These are phyloP conservation scores for Geranium rotundifolium DNA, from an alignment of 345 rosid genomes.

Conservation along the genomic window DNA sequence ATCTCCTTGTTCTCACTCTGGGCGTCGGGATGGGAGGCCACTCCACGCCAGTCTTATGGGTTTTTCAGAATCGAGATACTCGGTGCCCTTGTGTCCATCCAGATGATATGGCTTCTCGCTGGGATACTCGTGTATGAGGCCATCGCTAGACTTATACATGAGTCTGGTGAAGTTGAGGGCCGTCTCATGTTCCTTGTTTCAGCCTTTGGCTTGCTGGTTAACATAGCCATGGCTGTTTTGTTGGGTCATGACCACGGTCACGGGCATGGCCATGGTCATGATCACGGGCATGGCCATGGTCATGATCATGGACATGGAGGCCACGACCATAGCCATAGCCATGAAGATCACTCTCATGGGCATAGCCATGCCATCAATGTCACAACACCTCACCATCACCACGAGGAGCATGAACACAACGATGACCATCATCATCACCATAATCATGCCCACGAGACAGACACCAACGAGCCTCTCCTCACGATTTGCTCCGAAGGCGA, in stretches of 20 bases:
- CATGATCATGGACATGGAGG: conserved; percentile 17
- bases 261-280: conserved; percentile 33
- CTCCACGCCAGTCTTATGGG: conserved; percentile 59
- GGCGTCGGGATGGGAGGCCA: conserved; percentile 70
- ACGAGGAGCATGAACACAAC: background rate
- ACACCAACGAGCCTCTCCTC: conserved; percentile 21
- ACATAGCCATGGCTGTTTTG: conserved; percentile 42
- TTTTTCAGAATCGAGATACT: conserved; percentile 56
- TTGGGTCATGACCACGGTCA: conserved; percentile 25
- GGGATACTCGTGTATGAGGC: conserved; percentile 66
- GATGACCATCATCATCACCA: conserved; percentile 5
- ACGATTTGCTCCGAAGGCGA: conserved; percentile 12
- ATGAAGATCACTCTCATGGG: too few relatives aligned
- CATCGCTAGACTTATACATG: conserved; percentile 37
- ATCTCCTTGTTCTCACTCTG: conserved; percentile 57
- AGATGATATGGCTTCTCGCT: conserved; percentile 63
- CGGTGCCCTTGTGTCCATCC: conserved; percentile 54
- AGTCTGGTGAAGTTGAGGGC: conserved; percentile 46
- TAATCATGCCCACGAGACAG: too few relatives aligned
- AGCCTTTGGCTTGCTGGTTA: conserved; percentile 47
- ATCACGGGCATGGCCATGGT: conserved; percentile 20
- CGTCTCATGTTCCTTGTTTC: conserved; percentile 51
- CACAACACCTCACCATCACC: conserved; percentile 3
- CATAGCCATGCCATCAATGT: conserved; percentile 18
- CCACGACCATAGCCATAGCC: too few relatives aligned